Percentiles rank a stretch among this genome's conserved stretches.
phyloP scores from a whole-genome alignment of 176 grass and related monocot species.

The Puccinellia tenuiflora region DNA sequence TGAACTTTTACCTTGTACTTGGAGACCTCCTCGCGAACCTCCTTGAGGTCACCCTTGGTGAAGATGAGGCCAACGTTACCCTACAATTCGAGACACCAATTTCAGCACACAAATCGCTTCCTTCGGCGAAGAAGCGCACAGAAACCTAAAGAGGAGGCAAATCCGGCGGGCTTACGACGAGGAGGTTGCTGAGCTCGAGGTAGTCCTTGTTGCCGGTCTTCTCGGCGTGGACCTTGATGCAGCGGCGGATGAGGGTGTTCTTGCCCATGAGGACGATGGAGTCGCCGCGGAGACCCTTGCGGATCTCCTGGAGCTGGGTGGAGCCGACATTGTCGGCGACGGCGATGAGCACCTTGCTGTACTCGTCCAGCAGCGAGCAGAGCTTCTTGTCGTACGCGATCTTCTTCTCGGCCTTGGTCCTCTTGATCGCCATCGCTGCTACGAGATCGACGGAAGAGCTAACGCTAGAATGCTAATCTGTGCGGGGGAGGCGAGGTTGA shows the following conservation, averaged over 20 bases:
- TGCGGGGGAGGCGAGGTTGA: background rate
- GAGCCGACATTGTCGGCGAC: conserved; percentile 82
- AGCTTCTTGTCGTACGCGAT: conserved; percentile 67
- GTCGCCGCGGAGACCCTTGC: conserved; percentile 65
- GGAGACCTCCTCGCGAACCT: conserved; percentile 71
- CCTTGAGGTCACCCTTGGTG: conserved; percentile 91
- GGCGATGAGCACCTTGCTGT: conserved; percentile 76
- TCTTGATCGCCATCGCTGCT: conserved; percentile 66
- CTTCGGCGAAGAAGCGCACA: background rate
- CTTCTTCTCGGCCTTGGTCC: conserved; percentile 84
- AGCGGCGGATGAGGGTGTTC: conserved; percentile 79
- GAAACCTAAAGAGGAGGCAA: background rate
- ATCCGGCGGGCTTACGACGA: conserved; percentile 36
- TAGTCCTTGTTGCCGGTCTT: conserved; percentile 48
- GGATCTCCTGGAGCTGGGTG: conserved; percentile 78
- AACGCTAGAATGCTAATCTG: background rate
- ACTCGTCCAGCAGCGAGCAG: conserved; percentile 68
- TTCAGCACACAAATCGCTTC: background rate
- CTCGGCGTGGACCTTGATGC: conserved; percentile 69
- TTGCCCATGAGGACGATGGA: conserved; percentile 84
- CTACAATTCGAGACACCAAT: background rate
- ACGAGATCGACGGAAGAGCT: background rate
- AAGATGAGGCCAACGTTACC: conserved; percentile 92
- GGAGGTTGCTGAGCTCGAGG: conserved; percentile 44
- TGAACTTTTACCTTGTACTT: conserved; percentile 59